Evolutionary conservation across 2,329 filamentous ascomycete genomes (phyloP), one percentile per base, ranked within the genome.

Genomic region (Aspergillus sp.): DNA sequence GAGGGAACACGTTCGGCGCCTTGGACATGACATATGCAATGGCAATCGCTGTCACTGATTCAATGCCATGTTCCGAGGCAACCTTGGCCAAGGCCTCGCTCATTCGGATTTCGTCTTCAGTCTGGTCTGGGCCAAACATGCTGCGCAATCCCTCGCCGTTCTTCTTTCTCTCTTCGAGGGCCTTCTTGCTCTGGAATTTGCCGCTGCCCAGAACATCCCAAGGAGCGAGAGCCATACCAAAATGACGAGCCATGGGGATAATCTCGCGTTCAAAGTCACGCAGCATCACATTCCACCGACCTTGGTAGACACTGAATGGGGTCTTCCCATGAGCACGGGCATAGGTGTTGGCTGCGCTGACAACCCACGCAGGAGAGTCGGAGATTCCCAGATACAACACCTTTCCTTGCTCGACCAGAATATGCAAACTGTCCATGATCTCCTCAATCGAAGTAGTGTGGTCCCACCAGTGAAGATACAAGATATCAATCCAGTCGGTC

Each of bases 21-120:
- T 90, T 88, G 53, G 81, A 77, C 74, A 87, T 77, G 27, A 90
- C 81, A 59, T 90, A 90, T 1, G 86, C 85, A 27, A 90, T 65
- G 4, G 86, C 85, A 35, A 87, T 67, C 33, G 77, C 76, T 5
- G 81, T 84, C 40, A 87, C 72, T 4, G 63, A 67, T 29, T 75
- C 70, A 3, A 75, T 68, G 2, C 76, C 76, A 54, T 83, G 78
- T 45, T 75, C 70, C 10, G 73, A 71, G 0, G 79, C 81, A 11
- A 86, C 74, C 52, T 79, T 73, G 27, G 77, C 81, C 0, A 89
- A 71, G 0, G 78, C 79, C 27, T 70, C 72, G 40, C 76, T 79
- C 30, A 82, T 70, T 42, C 71, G 72, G 6, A 59, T 64, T 44
- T 79, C 76, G 0, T 76, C 67, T 27, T 78, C 74, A 3, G 69